These are phyloP conservation scores for Phycomyces blakesleeanus DNA, from an alignment of 192 early-diverging fungal species.

Conservation along the genomic window DNA sequence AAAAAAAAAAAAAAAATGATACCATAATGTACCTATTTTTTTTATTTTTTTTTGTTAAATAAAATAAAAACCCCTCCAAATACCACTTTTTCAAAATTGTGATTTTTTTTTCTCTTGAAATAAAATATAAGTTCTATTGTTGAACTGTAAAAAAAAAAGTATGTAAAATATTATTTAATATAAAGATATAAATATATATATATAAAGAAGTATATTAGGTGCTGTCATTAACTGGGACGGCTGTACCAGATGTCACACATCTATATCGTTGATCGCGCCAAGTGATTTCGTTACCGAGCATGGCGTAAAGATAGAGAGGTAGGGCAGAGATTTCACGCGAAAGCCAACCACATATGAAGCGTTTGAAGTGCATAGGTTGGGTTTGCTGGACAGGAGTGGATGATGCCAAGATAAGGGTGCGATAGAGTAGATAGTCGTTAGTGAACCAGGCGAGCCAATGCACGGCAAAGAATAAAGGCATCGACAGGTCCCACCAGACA, in stretches of 20 bases:
- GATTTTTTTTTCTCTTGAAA: no score
- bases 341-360: constrained; percentile 74
- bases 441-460: constrained; percentile 31
- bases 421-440: constrained; percentile 29
- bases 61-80: no score
- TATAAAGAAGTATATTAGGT: no score
- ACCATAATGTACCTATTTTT: no score
- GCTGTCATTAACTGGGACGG: constrained; percentile 27
- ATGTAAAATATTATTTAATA: no score
- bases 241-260: constrained; percentile 62
- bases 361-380: constrained; percentile 15
- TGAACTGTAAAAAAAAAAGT: no score
- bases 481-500: constrained; percentile 37
- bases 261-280: constrained; percentile 82
- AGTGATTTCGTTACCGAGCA: constrained; percentile 74
- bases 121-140: no score
- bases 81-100: no score
- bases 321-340: constrained; percentile 79
- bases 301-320: constrained; percentile 80
- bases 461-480: constrained; percentile 22
- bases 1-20: no score
- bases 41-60: no score
- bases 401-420: constrained; percentile 18
- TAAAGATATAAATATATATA: no score
- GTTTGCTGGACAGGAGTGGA: background rate